Evolutionary conservation across 179 eudicot species (phyloP).

Genomic region (Silene coronaria): DNA sequence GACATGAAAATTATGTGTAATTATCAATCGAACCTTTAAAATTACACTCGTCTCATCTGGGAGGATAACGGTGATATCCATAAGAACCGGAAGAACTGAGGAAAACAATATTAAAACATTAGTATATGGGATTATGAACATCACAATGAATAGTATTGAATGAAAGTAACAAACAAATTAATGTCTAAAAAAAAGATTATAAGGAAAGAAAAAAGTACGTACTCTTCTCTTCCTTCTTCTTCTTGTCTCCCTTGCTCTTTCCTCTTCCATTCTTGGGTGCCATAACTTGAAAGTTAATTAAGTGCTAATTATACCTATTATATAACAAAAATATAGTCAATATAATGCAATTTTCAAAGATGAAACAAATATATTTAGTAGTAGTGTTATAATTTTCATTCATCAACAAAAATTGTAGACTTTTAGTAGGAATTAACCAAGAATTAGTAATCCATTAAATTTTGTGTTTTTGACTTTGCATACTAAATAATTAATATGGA

Average conservation of each 20-base stretch:
- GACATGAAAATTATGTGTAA: not conserved
- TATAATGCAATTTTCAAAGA: too few relatives aligned
- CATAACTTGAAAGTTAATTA: constrained; percentile 32
- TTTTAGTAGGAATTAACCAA: too few relatives aligned
- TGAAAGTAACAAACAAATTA: not conserved
- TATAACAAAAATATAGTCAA: not conserved
- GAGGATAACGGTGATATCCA: constrained; percentile 70
- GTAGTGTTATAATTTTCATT: not conserved
- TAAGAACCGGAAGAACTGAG: constrained; percentile 81
- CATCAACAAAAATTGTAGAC: too few relatives aligned
- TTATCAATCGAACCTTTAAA: constrained; percentile 53
- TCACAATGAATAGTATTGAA: not conserved
- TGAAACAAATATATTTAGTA: too few relatives aligned
- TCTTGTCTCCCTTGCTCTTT: constrained; percentile 80
- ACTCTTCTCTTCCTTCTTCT: constrained; percentile 97
- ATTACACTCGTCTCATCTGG: constrained; percentile 74
- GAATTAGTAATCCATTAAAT: too few relatives aligned
- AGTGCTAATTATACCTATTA: not conserved
- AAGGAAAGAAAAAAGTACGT: constrained; percentile 8
- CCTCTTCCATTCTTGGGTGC: constrained; percentile 90
- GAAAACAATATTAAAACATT: not conserved
- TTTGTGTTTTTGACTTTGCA: too few relatives aligned
- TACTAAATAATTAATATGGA: too few relatives aligned
- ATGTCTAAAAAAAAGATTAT: not conserved
- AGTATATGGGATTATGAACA: too few relatives aligned